Conservation (phyloP, 1,284 basidiomycete genomes). For the Heterobasidion irregulare region DNA sequence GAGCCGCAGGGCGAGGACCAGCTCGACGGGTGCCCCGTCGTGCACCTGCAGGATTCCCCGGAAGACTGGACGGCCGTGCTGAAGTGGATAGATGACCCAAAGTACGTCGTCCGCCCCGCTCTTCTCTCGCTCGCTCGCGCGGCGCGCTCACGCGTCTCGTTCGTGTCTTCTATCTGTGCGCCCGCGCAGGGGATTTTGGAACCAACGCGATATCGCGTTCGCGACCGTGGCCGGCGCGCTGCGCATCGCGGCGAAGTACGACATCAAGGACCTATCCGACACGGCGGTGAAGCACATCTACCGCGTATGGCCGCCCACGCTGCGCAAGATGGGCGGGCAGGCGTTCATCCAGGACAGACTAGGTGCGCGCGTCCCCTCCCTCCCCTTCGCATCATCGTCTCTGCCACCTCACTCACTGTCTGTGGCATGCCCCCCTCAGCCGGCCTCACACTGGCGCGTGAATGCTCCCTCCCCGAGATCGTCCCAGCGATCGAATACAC, state of each 20-base stretch:
- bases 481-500: conserved; percentile 8
- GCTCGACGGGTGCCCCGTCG: conserved; percentile 4
- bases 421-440: neutral
- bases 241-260: conserved; percentile 7
- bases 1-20: neutral
- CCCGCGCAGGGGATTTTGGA: conserved; percentile 4
- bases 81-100: conserved; percentile 5
- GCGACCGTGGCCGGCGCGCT: conserved; percentile 5
- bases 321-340: conserved; percentile 1
- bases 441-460: conserved; percentile 5
- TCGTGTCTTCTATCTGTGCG: neutral
- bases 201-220: conserved; percentile 2
- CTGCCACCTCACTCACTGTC: neutral
- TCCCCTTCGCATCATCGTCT: no score
- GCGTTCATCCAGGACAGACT: conserved; percentile 5
- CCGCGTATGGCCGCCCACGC: conserved; percentile 2
- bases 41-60: conserved; percentile 7
- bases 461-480: conserved; percentile 9
- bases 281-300: conserved; percentile 1
- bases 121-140: neutral
- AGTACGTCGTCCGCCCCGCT: neutral
- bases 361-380: no score
- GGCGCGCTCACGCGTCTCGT: neutral
- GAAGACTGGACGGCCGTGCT: conserved; percentile 7
- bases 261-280: conserved; percentile 1